Evolutionary conservation across 345 rosid species (phyloP), one percentile per base, ranked within the genome.

Genomic region (Euphorbia tirucalli): DNA sequence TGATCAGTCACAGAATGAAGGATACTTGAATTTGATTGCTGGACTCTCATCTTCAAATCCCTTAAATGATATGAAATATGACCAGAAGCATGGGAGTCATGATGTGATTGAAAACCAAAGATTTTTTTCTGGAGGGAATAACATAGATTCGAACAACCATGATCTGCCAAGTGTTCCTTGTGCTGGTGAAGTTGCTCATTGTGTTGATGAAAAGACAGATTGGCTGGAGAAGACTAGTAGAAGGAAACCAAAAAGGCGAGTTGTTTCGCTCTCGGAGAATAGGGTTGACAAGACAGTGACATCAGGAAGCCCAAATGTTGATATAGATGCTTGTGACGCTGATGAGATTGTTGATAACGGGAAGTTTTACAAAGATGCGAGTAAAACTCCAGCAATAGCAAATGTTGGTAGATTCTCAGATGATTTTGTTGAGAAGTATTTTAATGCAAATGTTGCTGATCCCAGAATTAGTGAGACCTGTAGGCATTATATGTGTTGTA

Each of bases 351-450:
- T 44, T 71, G 71, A 77, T 65, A 72, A 70, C 63, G 71, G 73
- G 60, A 75, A 73, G 69, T 37, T 61, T 25, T 19, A n/a, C 52
- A 49, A 50, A 44, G 71, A 56, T 58, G 72, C 67, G 3, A 41
- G 31, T 30, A 24, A 35, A 48, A 54, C 39, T 21, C 55, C 78
- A 32, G 62, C 6, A 61, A 52, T 48, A 68, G 74, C 69, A 73
- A 65, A 71, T 60, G 55, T 62, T 66, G 81, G 41, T 27, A 57
- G 70, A 70, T 70, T 67, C 75, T 70, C 86, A 41, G 87, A 79
- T 79, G 85, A 79, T 82, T 85, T 89, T 83, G 80, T 95, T 52
- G 90, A 80, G 74, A 81, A 79, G 71, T 89, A 85, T 73, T 88
- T 86, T 77, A 80, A 82, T 70, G 68, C 75, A 32, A 78, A 80